Base-by-base conservation (phyloP, 306 rosid genomes). In the Glycyrrhiza uralensis region DNA sequence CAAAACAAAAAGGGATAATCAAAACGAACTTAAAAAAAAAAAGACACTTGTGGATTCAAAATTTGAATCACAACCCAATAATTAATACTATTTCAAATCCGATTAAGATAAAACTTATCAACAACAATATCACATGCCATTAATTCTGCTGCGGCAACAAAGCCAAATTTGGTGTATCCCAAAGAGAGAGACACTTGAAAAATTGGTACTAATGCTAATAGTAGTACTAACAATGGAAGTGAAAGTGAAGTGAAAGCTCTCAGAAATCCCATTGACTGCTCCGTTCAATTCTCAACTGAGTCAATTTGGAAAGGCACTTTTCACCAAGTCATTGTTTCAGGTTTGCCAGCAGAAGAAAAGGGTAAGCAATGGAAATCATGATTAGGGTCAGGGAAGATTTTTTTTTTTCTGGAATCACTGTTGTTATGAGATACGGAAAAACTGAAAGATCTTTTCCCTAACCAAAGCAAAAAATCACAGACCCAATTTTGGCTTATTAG, bases 361-460 rank as follows among this genome's bases (percentile, higher is more conserved):
- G 38, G 72, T 63, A 64, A 57, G 79, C 74, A 59, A 66, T 46
- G 72, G 80, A 86, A 73, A 50, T 56, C 63, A 56, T 28, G 41
- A 28, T 57, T 26, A 26, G 29, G 41, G 3, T 57, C 63, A 57
- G 55, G 12, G 11, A 13, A 59, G 5, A 1, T 13, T 67, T 63
- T 64, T 69, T 35, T 2, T 15, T 28, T 38, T 15, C 63, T 56
- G 79, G 80, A 67, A 75, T 72, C 67, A 67, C 73, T 59, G 62
- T 18, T 60, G 9, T 45, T 18, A 45, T 49, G 60, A 59, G 74
- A 81, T 82, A 75, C 81, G 74, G 86, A 85, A 66, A 72, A 66
- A 72, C 76, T 56, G 83, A 63, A 76, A 69, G 69, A 73, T 76
- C 62, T 83, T 66, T 72, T 69, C 54, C 69, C 3, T 56, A 55